Base-by-base conservation (phyloP, 306 rosid species). In the Glycyrrhiza uralensis region DNA sequence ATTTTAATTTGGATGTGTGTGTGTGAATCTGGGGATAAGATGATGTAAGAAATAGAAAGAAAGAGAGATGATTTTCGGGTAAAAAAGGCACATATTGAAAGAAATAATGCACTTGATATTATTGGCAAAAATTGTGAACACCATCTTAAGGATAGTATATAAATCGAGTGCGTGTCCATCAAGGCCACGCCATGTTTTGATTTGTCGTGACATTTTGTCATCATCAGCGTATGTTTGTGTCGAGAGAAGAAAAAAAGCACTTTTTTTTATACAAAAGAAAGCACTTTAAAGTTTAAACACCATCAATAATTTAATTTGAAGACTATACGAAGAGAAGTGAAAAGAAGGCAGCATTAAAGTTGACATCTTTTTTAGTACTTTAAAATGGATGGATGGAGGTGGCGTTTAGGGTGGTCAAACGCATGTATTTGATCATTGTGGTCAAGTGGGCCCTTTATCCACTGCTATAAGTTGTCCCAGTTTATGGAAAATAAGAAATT, bases 161-260 rank as follows among this genome's bases (percentile, higher is more conserved):
- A 71, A 45, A 49, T 42, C 20, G 17, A 46, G 69, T 63, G 45
- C 55, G 50, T 78, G 35, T 41, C 35, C 63, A 65, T 79, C 38
- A 33, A 72, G 32, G 62, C 1, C 63, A 66, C 52, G 47, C 41
- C 57, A 47, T 60, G 54, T 59, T 59, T 24, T 60, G 12, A 52
- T 19, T 78, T 51, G 72, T 52, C 52, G 6, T 52, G 65, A 52
- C 75, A 69, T 23, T 71, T 28, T 60, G 79, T 66, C 76, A 66
- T 38, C 41, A n/a, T 49, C 5, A 44, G 68, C 52, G 35, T 65
- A 46, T 13, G 55, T 64, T 55, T 29, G 38, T 47, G 52, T 20
- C 17, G 14, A 20, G 60, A 42, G 71, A n/a, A n/a, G n/a, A n/a
- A n/a, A n/a, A n/a, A n/a, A n/a, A n/a, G n/a, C n/a, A n/a, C n/a